Evolutionary conservation across 257 asterid genomes (phyloP).

Genomic region (Anisodus acutangulus): DNA sequence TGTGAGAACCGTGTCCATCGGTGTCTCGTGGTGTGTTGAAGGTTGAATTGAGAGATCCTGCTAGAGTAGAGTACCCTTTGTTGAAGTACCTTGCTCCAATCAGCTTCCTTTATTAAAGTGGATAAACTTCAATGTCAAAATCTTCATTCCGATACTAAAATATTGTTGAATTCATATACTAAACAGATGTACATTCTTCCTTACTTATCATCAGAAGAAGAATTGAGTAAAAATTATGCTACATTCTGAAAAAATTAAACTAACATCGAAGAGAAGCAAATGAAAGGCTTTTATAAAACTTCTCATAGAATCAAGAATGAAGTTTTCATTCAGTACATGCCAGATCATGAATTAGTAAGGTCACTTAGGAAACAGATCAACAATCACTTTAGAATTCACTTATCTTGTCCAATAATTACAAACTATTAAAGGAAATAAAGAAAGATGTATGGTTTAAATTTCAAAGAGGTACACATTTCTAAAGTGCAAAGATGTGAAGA

Average conservation of each 20-base stretch:
- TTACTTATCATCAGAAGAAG: no score
- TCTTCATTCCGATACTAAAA: background rate
- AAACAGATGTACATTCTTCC: background rate
- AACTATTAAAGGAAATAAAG: background rate
- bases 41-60: slow-evolving; percentile 67
- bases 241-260: no score
- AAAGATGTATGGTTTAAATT: background rate
- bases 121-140: background rate
- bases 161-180: background rate
- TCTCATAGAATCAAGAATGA: no score
- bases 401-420: background rate
- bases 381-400: background rate
- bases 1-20: slow-evolving; percentile 95
- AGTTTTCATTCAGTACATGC: no score
- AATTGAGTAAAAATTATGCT: no score
- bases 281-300: no score
- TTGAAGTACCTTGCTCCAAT: slow-evolving; percentile 92
- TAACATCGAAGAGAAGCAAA: no score
- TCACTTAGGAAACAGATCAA: background rate
- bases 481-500: slow-evolving; percentile 1
- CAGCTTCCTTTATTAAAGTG: slow-evolving; percentile 64
- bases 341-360: background rate
- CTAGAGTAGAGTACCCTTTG: slow-evolving; percentile 65
- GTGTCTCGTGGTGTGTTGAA: slow-evolving; percentile 67
- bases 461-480: background rate